These are phyloP conservation scores for Conticribra weissflogii DNA, from an alignment of 108 stramenopile species.

Conservation along the genomic window DNA sequence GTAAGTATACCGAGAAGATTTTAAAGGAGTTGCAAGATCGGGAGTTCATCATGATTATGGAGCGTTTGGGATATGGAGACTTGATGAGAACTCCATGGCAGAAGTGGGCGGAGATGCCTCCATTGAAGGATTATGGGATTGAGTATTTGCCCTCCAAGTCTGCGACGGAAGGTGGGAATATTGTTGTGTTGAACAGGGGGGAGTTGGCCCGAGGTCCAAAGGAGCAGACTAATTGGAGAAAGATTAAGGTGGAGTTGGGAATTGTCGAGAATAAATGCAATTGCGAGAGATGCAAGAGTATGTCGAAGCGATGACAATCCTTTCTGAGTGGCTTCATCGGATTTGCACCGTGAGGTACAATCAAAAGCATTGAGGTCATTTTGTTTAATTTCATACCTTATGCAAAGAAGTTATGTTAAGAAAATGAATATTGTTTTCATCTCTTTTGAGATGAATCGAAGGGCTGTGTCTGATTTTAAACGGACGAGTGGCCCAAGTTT, in stretches of 20 bases:
- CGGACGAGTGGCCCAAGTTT: no score
- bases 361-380: no score
- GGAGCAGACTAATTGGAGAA: slow-evolving; percentile 25
- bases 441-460: no score
- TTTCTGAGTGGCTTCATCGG: no score
- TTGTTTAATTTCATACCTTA: no score
- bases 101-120: slow-evolving; percentile 50
- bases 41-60: slow-evolving; percentile 32
- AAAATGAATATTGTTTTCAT: no score
- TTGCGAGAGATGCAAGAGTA: slow-evolving; percentile 31
- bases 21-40: slow-evolving; percentile 55
- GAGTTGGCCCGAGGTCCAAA: slow-evolving; percentile 20
- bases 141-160: slow-evolving; percentile 16
- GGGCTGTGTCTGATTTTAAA: no score
- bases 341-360: no score
- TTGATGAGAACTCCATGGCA: slow-evolving; percentile 54
- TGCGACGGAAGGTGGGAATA: slow-evolving; percentile 3
- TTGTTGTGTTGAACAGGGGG: slow-evolving; percentile 17
- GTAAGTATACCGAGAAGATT: slow-evolving; percentile 58
- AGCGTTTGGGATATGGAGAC: slow-evolving; percentile 55
- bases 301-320: slow-evolving; percentile 4
- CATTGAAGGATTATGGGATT: slow-evolving; percentile 44
- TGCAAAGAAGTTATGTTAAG: no score
- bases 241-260: slow-evolving; percentile 41
- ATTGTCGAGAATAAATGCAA: slow-evolving; percentile 29